A percentile compares a stretch with the other conserved stretches of the same genome.
These are phyloP conservation scores for Ceratobasidium sp. DNA, from an alignment of 1,284 basidiomycete genomes.

Conservation along the genomic window DNA sequence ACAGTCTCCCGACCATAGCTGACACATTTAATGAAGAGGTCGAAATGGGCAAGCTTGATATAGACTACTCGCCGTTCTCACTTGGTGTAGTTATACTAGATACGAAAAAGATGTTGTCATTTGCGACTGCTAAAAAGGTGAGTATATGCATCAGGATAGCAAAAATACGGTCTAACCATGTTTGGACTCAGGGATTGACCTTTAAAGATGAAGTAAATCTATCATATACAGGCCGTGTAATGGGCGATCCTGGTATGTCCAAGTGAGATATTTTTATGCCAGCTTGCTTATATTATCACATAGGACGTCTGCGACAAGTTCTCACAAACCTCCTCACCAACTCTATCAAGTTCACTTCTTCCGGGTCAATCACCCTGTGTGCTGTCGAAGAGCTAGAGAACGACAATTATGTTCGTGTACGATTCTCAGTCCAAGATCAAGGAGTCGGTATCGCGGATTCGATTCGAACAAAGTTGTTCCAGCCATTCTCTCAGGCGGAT, in stretches of 20 bases:
- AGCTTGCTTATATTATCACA: not conserved
- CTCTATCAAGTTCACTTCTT: conserved; percentile 40
- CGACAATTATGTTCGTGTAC: not conserved
- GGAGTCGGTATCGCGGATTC: conserved; percentile 37
- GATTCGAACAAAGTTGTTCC: conserved; percentile 28
- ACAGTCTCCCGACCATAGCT: not conserved
- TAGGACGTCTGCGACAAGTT: conserved; percentile 36
- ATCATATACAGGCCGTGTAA: conserved; percentile 30
- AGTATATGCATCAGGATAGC: not conserved
- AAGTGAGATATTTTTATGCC: not conserved
- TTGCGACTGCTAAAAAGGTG: conserved; percentile 39
- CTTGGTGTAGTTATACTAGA: conserved; percentile 35
- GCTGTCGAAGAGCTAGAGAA: conserved; percentile 22
- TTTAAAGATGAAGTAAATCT: conserved; percentile 35
- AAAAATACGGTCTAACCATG: not conserved
- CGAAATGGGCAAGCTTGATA: conserved; percentile 40
- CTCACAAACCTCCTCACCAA: conserved; percentile 40
- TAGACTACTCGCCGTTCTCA: conserved; percentile 34
- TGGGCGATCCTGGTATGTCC: conserved; percentile 37
- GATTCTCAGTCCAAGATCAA: conserved; percentile 36
- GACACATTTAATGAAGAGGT: conserved; percentile 15
- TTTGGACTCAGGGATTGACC: conserved; percentile 4
- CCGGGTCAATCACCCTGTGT: conserved; percentile 33
- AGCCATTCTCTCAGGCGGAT: conserved; percentile 39
- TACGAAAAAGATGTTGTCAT: conserved; percentile 40